Evolutionary conservation across 805 yeast species (phyloP).

Genomic region (Saturnispora gosingensis): DNA sequence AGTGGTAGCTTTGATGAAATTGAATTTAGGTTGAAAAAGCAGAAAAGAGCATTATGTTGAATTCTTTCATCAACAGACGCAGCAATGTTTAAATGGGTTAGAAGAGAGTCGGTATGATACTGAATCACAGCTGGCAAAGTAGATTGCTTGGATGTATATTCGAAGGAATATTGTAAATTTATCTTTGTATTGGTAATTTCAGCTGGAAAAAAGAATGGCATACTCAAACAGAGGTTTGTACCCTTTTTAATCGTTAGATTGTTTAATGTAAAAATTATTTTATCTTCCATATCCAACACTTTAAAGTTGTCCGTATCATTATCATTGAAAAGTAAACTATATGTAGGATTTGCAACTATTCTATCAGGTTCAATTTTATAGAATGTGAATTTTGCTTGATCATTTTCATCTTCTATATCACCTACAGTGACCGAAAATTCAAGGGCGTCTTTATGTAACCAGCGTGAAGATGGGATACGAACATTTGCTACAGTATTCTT

Average conservation of each 20-base stretch:
- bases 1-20: constrained; percentile 43
- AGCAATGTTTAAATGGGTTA: constrained; percentile 50
- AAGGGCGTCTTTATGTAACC: constrained; percentile 23
- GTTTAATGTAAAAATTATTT: constrained; percentile 14
- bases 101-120: constrained; percentile 26
- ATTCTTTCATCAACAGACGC: constrained; percentile 79
- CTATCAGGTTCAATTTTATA: constrained; percentile 25
- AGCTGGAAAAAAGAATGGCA: constrained; percentile 29
- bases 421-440: constrained; percentile 18
- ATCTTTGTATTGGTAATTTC: constrained; percentile 26
- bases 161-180: constrained; percentile 16
- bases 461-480: constrained; percentile 17
- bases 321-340: constrained; percentile 1
- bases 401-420: constrained; percentile 9
- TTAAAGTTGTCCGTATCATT: constrained; percentile 12
- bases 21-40: constrained; percentile 58
- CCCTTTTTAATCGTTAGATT: constrained; percentile 4
- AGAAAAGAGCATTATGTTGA: constrained; percentile 35
- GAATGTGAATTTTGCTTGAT: constrained; percentile 15
- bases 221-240: constrained; percentile 11
- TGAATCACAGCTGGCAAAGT: constrained; percentile 13
- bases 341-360: constrained; percentile 16
- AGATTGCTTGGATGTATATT: constrained; percentile 1
- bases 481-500: constrained; percentile 18
- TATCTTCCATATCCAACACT: constrained; percentile 10